Base-by-base conservation (phyloP, 2,329 filamentous ascomycete species). In the Diplodia intermedia region DNA sequence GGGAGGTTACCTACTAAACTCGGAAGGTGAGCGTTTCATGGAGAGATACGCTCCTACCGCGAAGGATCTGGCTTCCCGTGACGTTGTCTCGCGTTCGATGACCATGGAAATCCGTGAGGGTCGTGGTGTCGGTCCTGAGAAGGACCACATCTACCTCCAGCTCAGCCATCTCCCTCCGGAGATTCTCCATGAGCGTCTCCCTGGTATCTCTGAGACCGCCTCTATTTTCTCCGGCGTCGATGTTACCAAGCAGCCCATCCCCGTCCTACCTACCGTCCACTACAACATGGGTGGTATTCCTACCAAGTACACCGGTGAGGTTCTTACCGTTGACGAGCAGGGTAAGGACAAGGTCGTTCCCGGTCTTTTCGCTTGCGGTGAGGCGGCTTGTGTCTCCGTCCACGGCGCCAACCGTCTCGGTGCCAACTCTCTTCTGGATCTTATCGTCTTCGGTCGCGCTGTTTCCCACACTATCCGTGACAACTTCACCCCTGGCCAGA, bases 231-330 rank as follows among this genome's bases (percentile, higher is more conserved):
- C 94, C 69, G 94, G 95, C 83, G 94, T 99, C 75, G 95, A 99
- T 80, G 94, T 99, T 74, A 91, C 90, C 78, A 97, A 97, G 86
- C 92, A 97, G 83, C 94, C 94, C 72, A 98, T 98, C 74, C 94
- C 94, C 70, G 94, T 98, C 72, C 86, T 98, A 71, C 94, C 94
- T 69, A 98, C 94, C 54, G 94, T 97, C 73, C 94, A 99, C 86
- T 99, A 99, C 88, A 97, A 97, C 88, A 99, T 98, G 95, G 94
- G 94, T 82, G 94, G 95, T 87, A 97, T 99, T 74, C 94, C 94
- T 65, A 98, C 95, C 73, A 93, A 92, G 78, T 98, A 97, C 87
- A 97, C 93, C 71, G 94, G 95, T 81, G 93, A 99, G 84, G 95
- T 98, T 70, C 83, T 99, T 73, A 96, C 93, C 20, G 85, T 97